phyloP scores from a whole-genome alignment of 805 yeast genomes.

The Ogataea neopini region DNA sequence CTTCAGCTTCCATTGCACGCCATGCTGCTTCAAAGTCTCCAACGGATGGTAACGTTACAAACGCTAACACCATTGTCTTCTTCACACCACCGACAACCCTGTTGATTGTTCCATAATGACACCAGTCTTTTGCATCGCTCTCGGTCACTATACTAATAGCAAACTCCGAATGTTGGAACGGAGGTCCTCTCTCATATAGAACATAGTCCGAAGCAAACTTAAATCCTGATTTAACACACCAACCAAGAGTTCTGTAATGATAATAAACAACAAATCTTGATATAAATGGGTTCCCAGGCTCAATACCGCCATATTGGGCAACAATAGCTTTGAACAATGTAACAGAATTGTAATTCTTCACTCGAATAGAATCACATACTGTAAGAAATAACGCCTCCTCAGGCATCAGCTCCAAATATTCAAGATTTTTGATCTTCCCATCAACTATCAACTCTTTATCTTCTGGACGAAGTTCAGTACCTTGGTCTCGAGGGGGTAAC shows the following conservation, averaged over 20 bases:
- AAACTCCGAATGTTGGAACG: slow-evolving; percentile 91
- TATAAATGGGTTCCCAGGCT: slow-evolving; percentile 43
- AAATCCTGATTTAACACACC: slow-evolving; percentile 92
- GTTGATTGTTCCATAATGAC: slow-evolving; percentile 66
- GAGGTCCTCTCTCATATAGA: slow-evolving; percentile 89
- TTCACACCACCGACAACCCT: slow-evolving; percentile 88
- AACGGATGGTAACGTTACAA: slow-evolving; percentile 57
- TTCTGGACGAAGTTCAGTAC: slow-evolving; percentile 35
- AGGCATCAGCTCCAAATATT: slow-evolving; percentile 68
- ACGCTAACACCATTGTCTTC: slow-evolving; percentile 70
- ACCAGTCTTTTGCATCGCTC: slow-evolving; percentile 36
- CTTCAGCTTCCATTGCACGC: slow-evolving; percentile 5
- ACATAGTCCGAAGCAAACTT: slow-evolving; percentile 90
- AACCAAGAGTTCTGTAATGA: slow-evolving; percentile 83
- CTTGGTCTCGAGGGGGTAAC: slow-evolving; percentile 13
- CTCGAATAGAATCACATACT: slow-evolving; percentile 36
- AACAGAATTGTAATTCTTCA: slow-evolving; percentile 9
- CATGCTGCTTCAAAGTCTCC: slow-evolving; percentile 30
- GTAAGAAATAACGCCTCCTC: slow-evolving; percentile 73
- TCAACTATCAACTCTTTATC: slow-evolving; percentile 37
- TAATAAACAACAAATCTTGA: slow-evolving; percentile 73
- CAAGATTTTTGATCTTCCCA: slow-evolving; percentile 35
- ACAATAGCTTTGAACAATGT: slow-evolving; percentile 19
- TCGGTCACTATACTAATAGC: slow-evolving; percentile 44
- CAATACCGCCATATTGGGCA: slow-evolving; percentile 12